Percentiles rank a stretch among this genome's conserved stretches.
These are phyloP conservation scores for Podila clonocystis DNA, from an alignment of 192 early-diverging fungal species.

Conservation along the genomic window DNA sequence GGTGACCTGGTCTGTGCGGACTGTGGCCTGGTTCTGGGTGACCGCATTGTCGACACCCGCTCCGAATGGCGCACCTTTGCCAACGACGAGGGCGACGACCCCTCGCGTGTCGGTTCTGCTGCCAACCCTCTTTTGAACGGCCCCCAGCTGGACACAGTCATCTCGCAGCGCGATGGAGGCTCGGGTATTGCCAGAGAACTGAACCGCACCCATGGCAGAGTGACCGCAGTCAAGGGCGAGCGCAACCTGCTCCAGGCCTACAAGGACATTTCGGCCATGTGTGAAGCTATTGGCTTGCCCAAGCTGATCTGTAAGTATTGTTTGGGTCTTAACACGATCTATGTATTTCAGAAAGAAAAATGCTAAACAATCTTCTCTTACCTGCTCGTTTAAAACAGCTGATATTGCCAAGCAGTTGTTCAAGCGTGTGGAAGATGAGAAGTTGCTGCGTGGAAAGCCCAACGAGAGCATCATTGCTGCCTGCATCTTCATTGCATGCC, in stretches of 20 bases:
- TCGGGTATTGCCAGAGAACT: constrained; percentile 75
- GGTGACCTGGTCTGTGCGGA: constrained; percentile 93
- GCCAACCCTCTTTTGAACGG: constrained; percentile 82
- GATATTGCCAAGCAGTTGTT: constrained; percentile 92
- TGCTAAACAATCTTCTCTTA: no score
- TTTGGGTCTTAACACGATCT: neutral
- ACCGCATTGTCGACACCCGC: constrained; percentile 92
- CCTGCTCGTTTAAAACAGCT: constrained; percentile 4
- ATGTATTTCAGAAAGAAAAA: neutral
- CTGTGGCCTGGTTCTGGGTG: constrained; percentile 88
- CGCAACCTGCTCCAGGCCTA: constrained; percentile 80
- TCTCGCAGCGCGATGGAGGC: constrained; percentile 81
- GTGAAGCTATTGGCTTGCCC: constrained; percentile 82
- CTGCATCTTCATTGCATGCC: constrained; percentile 94
- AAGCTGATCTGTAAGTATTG: constrained; percentile 63
- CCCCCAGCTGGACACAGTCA: constrained; percentile 86
- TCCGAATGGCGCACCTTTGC: constrained; percentile 98
- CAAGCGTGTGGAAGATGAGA: constrained; percentile 85
- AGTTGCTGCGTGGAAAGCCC: constrained; percentile 82
- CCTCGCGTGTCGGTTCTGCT: constrained; percentile 89
- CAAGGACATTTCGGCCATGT: constrained; percentile 81
- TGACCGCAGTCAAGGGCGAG: constrained; percentile 76
- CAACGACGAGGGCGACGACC: constrained; percentile 90
- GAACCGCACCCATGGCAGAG: constrained; percentile 77
- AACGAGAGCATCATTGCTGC: constrained; percentile 88